Percentiles rank a stretch among this genome's conserved stretches.
phyloP scores from a whole-genome alignment of 1,284 basidiomycete genomes.

The Tilletia caries region DNA sequence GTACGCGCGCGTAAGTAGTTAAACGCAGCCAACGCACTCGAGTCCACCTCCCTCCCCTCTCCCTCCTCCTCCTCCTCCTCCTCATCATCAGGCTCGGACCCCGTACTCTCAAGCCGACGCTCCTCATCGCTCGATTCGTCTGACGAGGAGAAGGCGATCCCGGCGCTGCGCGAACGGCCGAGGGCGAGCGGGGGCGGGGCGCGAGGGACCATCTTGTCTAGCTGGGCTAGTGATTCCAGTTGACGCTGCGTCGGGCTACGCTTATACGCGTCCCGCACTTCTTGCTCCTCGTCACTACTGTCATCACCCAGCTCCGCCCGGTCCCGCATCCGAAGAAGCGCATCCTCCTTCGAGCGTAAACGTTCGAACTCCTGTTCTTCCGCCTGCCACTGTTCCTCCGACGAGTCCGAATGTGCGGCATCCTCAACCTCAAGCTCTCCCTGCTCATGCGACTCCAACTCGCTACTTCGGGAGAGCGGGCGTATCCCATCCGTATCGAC shows the following conservation, averaged over 20 bases:
- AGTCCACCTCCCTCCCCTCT: neutral
- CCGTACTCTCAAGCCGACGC: constrained; percentile 7
- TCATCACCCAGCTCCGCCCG: neutral
- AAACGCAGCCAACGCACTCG: constrained; percentile 12
- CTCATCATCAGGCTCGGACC: constrained; percentile 1
- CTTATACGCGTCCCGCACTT: neutral
- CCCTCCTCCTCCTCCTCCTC: neutral
- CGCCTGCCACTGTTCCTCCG: constrained; percentile 1
- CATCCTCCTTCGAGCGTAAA: neutral
- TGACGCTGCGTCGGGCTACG: neutral
- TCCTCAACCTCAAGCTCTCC: neutral
- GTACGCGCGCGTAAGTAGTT: constrained; percentile 16
- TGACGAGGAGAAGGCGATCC: constrained; percentile 34
- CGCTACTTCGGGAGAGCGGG: too few relatives aligned
- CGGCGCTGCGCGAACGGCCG: constrained; percentile 32
- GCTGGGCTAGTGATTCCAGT: constrained; percentile 18
- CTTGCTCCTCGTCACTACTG: neutral
- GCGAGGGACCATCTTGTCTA: constrained; percentile 27
- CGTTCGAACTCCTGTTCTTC: constrained; percentile 1
- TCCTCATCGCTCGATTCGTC: constrained; percentile 17
- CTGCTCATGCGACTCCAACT: too few relatives aligned
- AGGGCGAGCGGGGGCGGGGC: constrained; percentile 35
- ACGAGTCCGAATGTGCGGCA: neutral
- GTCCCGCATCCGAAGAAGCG: neutral
- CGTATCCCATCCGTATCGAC: too few relatives aligned